Base-by-base conservation (phyloP, 371 early-diverging fungal genomes). In the Syncephalis fuscata region DNA sequence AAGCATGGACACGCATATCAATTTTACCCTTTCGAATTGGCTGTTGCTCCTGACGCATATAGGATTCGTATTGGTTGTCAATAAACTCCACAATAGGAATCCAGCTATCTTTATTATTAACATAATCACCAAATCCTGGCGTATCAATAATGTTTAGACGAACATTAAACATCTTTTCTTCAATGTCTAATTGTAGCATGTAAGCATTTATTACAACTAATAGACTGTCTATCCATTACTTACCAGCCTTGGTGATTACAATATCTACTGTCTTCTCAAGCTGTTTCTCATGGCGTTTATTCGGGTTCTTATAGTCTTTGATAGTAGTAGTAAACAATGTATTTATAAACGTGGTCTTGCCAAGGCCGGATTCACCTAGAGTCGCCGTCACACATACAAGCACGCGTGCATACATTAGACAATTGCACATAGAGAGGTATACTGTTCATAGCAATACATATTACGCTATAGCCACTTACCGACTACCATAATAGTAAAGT, bases 401-500 rank as follows among this genome's bases (percentile, higher is more conserved):
- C 15, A 46, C 24, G 11, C 11, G 24, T 15, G 7, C n/a, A 32
- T 7, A 7, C 14, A 24, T 37, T 37, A 37, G 38, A 37, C 9
- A 10, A 37, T 37, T 37, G 9, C 9, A 9, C n/a, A 9, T 37
- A 10, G 38, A 37, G 38, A n/a, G n/a, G 9, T 10, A 37, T 37
- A n/a, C 9, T 9, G 38, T 9, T n/a, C 38, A 37, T 9, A n/a
- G n/a, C n/a, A n/a, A n/a, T n/a, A n/a, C n/a, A n/a, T n/a, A n/a
- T n/a, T n/a, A 10, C 38, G 38, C 9, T n/a, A 37, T n/a, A 10
- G 10, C n/a, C 38, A 60, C 77, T 59, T 77, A 82, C 97, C 99
- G 49, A 92, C 92, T 22, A 95, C 92, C 87, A 95, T 90, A 54
- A 98, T 56, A 36, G 95, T 94, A 61, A 92, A 95, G 72, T 85